phyloP scores from a whole-genome alignment of 768 basidiomycete genomes.

The Hebeloma cylindrosporum region DNA sequence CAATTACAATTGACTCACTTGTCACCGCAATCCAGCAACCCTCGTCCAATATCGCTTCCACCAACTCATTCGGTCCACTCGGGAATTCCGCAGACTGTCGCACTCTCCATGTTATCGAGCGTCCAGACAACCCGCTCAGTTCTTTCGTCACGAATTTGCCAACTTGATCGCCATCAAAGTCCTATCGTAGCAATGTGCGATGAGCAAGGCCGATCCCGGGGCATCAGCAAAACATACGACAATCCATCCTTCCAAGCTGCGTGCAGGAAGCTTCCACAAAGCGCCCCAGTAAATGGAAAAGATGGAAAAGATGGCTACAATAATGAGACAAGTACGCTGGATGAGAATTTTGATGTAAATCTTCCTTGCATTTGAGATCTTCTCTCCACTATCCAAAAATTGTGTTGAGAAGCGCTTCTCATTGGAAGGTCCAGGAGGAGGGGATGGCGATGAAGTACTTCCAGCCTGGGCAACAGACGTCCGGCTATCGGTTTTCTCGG shows the following conservation, averaged over 20 bases:
- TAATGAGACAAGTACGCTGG: conserved; percentile 35
- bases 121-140: conserved; percentile 26
- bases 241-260: conserved; percentile 48
- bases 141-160: conserved; percentile 40
- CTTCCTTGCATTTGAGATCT: conserved; percentile 29
- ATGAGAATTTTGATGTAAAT: conserved; percentile 44
- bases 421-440: background rate
- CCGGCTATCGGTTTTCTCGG: conserved; percentile 2
- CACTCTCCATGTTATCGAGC: conserved; percentile 37
- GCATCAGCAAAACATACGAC: conserved; percentile 37
- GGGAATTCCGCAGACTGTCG: conserved; percentile 35
- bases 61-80: conserved; percentile 38
- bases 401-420: conserved; percentile 14
- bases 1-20: conserved; percentile 28
- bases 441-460: background rate
- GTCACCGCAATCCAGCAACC: conserved; percentile 46
- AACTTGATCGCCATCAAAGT: conserved; percentile 49
- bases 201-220: background rate
- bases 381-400: conserved; percentile 22
- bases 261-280: conserved; percentile 39
- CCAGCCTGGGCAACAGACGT: background rate
- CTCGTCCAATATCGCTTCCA: conserved; percentile 41
- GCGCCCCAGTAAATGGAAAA: conserved; percentile 62
- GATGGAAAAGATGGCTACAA: conserved; percentile 43
- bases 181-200: conserved; percentile 29